These are phyloP conservation scores for Astrephomene gubernaculifera DNA, from an alignment of 139 green algal genomes.

Conservation along the genomic window DNA sequence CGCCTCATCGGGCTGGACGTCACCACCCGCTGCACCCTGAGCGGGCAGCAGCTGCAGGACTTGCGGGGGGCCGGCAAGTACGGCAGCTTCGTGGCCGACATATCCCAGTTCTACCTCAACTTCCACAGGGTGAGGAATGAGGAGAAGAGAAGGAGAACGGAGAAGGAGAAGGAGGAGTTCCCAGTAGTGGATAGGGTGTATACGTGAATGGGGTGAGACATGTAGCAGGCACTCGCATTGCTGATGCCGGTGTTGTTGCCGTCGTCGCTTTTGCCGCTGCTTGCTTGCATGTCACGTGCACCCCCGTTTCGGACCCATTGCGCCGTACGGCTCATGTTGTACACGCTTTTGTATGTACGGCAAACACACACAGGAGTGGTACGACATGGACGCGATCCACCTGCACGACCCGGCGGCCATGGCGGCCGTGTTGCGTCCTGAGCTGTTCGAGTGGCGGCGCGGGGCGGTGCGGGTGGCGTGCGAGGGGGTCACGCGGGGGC, in stretches of 20 bases:
- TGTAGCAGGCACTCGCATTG: no score
- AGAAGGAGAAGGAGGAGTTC: no score
- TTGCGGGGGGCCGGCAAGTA: conserved; percentile 59
- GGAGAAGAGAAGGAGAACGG: no score
- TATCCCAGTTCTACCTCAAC: conserved; percentile 78
- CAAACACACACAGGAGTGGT: conserved; percentile 38
- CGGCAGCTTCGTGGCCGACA: conserved; percentile 73
- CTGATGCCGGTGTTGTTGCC: no score
- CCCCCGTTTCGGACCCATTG: no score
- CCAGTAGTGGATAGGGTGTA: no score
- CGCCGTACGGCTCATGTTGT: no score
- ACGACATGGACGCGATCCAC: conserved; percentile 68
- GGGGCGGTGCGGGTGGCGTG: conserved; percentile 69
- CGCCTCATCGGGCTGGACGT: conserved; percentile 79
- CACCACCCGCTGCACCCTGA: conserved; percentile 69
- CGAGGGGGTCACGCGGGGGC: conserved; percentile 66
- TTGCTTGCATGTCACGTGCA: no score
- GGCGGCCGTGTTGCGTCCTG: conserved; percentile 68
- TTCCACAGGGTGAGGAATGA: conserved; percentile 68
- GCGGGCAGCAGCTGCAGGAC: conserved; percentile 48
- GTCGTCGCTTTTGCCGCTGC: no score
- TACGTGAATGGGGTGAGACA: no score
- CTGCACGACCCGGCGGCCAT: conserved; percentile 82
- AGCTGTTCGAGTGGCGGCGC: conserved; percentile 74
- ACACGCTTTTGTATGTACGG: no score